Evolutionary conservation across 2,329 filamentous ascomycete species (phyloP).

Genomic region (Neofusicoccum sp.): DNA sequence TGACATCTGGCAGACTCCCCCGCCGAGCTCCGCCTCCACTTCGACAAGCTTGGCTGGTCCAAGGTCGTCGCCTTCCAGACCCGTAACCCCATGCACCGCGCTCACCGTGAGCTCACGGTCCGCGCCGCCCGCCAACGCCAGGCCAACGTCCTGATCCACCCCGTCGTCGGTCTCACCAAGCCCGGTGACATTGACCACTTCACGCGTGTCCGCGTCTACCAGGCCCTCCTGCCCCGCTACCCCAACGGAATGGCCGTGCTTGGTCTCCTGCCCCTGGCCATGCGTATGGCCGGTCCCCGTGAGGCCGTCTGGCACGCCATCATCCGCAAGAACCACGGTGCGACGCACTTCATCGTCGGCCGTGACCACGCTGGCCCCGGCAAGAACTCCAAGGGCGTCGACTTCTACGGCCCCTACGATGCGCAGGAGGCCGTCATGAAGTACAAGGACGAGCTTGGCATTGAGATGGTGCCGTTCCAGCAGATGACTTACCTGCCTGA

Average conservation of each 20-base stretch:
- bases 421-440: slow-evolving; percentile 95
- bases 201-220: slow-evolving; percentile 97
- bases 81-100: slow-evolving; percentile 94
- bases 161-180: slow-evolving; percentile 97
- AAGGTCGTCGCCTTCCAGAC: slow-evolving; percentile 99
- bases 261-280: slow-evolving; percentile 89
- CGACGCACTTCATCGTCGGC: slow-evolving; percentile 98
- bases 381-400: slow-evolving; percentile 94
- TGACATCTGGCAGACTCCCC: slow-evolving; percentile 66
- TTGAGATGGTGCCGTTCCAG: slow-evolving; percentile 98
- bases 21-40: slow-evolving; percentile 90
- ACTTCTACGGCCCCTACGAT: slow-evolving; percentile 98
- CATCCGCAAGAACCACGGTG: slow-evolving; percentile 99
- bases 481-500: slow-evolving; percentile 99
- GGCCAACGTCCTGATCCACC: slow-evolving; percentile 98
- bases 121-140: slow-evolving; percentile 92
- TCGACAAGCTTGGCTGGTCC: slow-evolving; percentile 99
- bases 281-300: slow-evolving; percentile 98
- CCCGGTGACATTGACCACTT: slow-evolving; percentile 99
- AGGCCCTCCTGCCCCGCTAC: slow-evolving; percentile 92
- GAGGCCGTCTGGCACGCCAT: slow-evolving; percentile 99
- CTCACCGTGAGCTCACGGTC: slow-evolving; percentile 95
- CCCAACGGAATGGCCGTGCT: slow-evolving; percentile 99
- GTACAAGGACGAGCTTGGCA: slow-evolving; percentile 93
- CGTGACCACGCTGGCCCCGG: slow-evolving; percentile 97